phyloP scores from a whole-genome alignment of 2,329 filamentous ascomycete genomes.

The Nemania sp. region DNA sequence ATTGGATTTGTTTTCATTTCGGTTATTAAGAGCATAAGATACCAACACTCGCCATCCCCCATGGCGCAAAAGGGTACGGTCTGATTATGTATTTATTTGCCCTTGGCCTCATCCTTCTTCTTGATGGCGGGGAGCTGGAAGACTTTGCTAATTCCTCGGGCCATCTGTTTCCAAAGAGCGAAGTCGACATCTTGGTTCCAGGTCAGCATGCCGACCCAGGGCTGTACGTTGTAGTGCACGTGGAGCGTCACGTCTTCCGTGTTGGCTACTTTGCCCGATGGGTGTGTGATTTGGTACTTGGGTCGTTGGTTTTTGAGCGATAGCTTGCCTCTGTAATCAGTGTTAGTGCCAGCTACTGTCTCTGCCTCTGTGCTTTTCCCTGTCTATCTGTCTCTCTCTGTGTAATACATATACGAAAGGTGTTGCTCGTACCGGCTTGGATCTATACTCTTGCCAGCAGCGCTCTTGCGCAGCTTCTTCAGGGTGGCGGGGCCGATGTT shows the following conservation, averaged over 20 bases:
- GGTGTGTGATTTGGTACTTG: slow-evolving; percentile 98
- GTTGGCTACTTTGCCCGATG: slow-evolving; percentile 80
- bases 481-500: slow-evolving; percentile 70
- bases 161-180: slow-evolving; percentile 73
- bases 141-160: slow-evolving; percentile 71
- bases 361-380: background rate
- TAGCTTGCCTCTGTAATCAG: slow-evolving; percentile 71
- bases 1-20: background rate
- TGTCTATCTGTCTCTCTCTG: background rate
- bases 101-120: slow-evolving; percentile 60
- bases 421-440: slow-evolving; percentile 61
- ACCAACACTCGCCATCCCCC: background rate
- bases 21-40: background rate
- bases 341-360: slow-evolving; percentile 13
- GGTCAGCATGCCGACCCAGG: slow-evolving; percentile 89
- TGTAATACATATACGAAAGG: background rate
- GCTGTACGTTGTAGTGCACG: slow-evolving; percentile 96
- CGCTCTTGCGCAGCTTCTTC: slow-evolving; percentile 71
- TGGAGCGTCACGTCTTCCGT: slow-evolving; percentile 79
- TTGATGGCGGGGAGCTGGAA: slow-evolving; percentile 77
- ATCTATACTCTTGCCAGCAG: slow-evolving; percentile 70
- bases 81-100: background rate
- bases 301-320: slow-evolving; percentile 85
- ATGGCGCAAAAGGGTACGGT: background rate
- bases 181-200: slow-evolving; percentile 76